A percentile compares a stretch with the other conserved stretches of the same genome.
Conservation (phyloP, 2,329 filamentous ascomycete genomes). For the Immersiporthe knoxdaviesiana region DNA sequence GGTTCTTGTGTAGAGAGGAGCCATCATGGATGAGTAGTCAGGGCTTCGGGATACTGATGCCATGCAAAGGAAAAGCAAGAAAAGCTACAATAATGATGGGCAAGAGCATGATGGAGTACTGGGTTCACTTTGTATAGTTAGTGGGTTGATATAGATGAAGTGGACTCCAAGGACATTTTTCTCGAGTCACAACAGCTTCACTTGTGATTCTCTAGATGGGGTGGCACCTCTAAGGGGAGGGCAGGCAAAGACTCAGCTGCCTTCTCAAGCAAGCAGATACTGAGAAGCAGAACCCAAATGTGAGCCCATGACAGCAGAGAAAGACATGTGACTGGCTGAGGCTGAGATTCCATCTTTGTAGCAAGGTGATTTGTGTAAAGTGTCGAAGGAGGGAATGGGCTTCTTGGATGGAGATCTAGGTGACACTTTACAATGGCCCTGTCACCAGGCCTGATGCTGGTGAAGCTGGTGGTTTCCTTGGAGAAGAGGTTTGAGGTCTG, state of each 20-base stretch:
- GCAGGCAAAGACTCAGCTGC: neutral
- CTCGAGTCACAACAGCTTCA: neutral
- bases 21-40: neutral
- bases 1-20: constrained; percentile 10
- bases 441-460: neutral
- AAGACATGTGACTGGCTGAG: neutral
- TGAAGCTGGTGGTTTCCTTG: neutral
- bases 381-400: neutral
- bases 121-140: neutral
- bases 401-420: neutral
- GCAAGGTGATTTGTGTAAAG: neutral
- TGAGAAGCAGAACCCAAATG: neutral
- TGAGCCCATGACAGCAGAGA: neutral
- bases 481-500: neutral
- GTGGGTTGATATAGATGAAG: neutral
- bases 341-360: neutral
- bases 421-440: neutral
- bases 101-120: neutral
- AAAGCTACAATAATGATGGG: neutral
- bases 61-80: neutral
- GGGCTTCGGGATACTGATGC: neutral
- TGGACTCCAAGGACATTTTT: neutral
- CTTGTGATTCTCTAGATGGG: neutral
- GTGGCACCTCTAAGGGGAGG: neutral
- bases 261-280: neutral